Evolutionary conservation across 768 basidiomycete genomes (phyloP).

Genomic region (Lactarius sp.): DNA sequence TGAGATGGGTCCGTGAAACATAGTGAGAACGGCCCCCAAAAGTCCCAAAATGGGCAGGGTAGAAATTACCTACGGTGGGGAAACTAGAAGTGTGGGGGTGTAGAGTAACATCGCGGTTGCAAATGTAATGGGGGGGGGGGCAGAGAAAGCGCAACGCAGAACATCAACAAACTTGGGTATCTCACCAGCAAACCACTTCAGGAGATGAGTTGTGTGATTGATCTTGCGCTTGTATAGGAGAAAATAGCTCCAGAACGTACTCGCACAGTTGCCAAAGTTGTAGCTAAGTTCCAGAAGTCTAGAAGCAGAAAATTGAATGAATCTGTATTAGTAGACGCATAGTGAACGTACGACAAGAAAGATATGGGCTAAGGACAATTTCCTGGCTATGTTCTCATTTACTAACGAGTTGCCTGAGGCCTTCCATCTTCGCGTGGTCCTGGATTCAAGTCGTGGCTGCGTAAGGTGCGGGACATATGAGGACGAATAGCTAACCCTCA

Average conservation of each 20-base stretch:
- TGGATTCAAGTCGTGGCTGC: constrained; percentile 65
- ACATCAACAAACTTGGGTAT: constrained; percentile 19
- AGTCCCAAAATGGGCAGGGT: not conserved
- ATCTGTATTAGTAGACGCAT: not conserved
- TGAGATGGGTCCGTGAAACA: constrained; percentile 1
- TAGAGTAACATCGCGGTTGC: not conserved
- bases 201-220: constrained; percentile 12
- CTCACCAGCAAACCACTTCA: constrained; percentile 6
- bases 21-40: not conserved
- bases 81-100: not conserved
- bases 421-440: constrained; percentile 60
- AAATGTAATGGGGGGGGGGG: not conserved
- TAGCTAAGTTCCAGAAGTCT: constrained; percentile 14
- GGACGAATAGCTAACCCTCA: not conserved
- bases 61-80: not conserved
- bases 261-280: constrained; percentile 18
- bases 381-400: constrained; percentile 63
- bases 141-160: not conserved
- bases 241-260: constrained; percentile 22
- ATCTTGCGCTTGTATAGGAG: constrained; percentile 16
- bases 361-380: constrained; percentile 54
- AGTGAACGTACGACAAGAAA: constrained; percentile 44
- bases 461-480: constrained; percentile 43
- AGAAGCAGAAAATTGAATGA: not conserved
- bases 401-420: constrained; percentile 54